phyloP scores from a whole-genome alignment of 1,284 basidiomycete genomes.

The Moniliophthora roreri region DNA sequence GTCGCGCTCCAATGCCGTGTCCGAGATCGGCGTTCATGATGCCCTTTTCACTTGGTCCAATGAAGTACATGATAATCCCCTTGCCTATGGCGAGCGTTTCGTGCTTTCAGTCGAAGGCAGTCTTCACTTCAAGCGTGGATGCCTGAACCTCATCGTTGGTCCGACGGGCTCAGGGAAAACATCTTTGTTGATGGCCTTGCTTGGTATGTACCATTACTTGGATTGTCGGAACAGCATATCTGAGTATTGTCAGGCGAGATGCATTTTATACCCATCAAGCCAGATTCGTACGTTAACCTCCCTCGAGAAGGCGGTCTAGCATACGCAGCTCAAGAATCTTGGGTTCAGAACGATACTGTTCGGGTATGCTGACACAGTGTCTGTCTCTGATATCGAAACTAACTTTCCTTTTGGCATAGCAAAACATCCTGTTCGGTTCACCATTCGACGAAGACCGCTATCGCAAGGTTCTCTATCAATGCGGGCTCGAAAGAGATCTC shows the following conservation, averaged over 20 bases:
- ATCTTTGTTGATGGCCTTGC: slow-evolving; percentile 53
- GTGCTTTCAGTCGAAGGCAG: slow-evolving; percentile 49
- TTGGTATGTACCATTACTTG: slow-evolving; percentile 30
- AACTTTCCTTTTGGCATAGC: slow-evolving; percentile 37
- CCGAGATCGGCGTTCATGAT: slow-evolving; percentile 39
- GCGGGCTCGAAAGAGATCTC: slow-evolving; percentile 55
- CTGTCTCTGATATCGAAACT: background rate
- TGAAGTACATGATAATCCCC: slow-evolving; percentile 15
- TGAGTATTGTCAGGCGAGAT: slow-evolving; percentile 44
- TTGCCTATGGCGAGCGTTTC: slow-evolving; percentile 37
- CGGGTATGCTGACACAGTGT: slow-evolving; percentile 21
- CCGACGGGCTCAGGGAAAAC: slow-evolving; percentile 53
- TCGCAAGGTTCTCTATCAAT: slow-evolving; percentile 56
- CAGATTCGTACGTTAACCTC: slow-evolving; percentile 63
- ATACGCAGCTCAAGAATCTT: slow-evolving; percentile 79
- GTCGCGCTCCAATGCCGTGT: slow-evolving; percentile 25
- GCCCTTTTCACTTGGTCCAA: slow-evolving; percentile 45
- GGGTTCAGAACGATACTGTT: slow-evolving; percentile 62
- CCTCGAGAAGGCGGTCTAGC: slow-evolving; percentile 67
- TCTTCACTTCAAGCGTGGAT: slow-evolving; percentile 54
- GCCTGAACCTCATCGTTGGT: slow-evolving; percentile 66
- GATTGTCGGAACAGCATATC: no score
- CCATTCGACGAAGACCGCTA: slow-evolving; percentile 75
- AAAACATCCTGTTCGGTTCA: slow-evolving; percentile 85
- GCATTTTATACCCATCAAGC: slow-evolving; percentile 58